Conservation (phyloP, 2,329 filamentous ascomycete species). For the Didymella sp. region DNA sequence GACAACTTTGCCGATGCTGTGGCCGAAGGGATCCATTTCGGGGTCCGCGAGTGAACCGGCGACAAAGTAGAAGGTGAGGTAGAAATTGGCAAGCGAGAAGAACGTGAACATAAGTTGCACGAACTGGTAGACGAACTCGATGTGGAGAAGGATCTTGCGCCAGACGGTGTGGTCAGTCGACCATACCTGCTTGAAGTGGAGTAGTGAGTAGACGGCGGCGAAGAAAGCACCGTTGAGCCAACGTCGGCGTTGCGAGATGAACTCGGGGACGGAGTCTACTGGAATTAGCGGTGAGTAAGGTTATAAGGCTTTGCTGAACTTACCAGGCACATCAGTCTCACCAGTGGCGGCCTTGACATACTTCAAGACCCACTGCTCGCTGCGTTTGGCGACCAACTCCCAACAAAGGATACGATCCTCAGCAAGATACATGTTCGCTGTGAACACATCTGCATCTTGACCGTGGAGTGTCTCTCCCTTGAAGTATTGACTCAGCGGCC, state of each 20-base stretch:
- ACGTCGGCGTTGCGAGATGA: slow-evolving; percentile 92
- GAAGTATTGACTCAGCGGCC: slow-evolving; percentile 96
- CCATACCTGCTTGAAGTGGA: slow-evolving; percentile 95
- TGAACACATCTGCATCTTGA: slow-evolving; percentile 95
- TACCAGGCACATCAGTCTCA: slow-evolving; percentile 96
- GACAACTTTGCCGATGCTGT: slow-evolving; percentile 81
- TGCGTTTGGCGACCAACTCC: slow-evolving; percentile 94
- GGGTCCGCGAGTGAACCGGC: slow-evolving; percentile 85
- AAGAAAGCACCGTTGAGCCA: slow-evolving; percentile 99
- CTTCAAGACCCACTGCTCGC: slow-evolving; percentile 95
- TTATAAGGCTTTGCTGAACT: slow-evolving; percentile 45
- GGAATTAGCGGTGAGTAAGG: not conserved
- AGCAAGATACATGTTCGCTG: slow-evolving; percentile 93
- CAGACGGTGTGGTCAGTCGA: slow-evolving; percentile 86
- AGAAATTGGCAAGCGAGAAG: slow-evolving; percentile 98
- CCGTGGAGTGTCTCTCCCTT: slow-evolving; percentile 98
- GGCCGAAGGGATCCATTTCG: slow-evolving; percentile 86
- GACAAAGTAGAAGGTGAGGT: slow-evolving; percentile 98
- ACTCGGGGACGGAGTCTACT: slow-evolving; percentile 87
- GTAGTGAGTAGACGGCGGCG: slow-evolving; percentile 94
- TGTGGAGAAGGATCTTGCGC: slow-evolving; percentile 88
- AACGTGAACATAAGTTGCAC: slow-evolving; percentile 93
- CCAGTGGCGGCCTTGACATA: slow-evolving; percentile 97
- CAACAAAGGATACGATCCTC: slow-evolving; percentile 91
- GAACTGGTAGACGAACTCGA: slow-evolving; percentile 96